Evolutionary conservation across 768 basidiomycete genomes (phyloP), one percentile per base, ranked within the genome.

Genomic region (Pholiota microspora): DNA sequence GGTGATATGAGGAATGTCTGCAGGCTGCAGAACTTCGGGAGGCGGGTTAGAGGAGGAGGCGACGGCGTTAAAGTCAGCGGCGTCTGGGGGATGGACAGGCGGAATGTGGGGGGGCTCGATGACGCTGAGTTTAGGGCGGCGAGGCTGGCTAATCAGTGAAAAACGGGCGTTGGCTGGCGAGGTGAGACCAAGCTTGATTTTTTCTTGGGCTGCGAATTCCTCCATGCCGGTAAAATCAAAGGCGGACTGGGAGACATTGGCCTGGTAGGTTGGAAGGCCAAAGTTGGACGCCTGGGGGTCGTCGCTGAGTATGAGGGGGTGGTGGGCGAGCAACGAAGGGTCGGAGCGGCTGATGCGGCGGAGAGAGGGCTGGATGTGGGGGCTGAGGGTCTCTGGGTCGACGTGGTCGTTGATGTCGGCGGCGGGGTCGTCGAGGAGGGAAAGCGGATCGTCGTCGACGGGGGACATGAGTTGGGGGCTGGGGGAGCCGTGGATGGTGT

Each of bases 161-260:
- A 80, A 79, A 48, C 73, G 75, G 18, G 74, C 64, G 29, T 64
- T 65, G 21, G 62, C 53, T 3, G 83, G 74, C 12, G 83, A 75
- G 2, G 69, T 68, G 8, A 92, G 68, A 2, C 89, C 90, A 0
- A 92, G 71, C 38, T 70, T 73, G 25, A 77, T 70, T 61, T 88
- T 88, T 69, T 95, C 93, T 15, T 76, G 78, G 0, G 71, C 67
- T 0, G 89, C 89, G 67, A 86, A 96, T 5, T 80, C 77, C 65
- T 97, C 94, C 78, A 97, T 86, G 0, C 69, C 73, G 0, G 69
- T 59, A 65, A 93, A 96, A 65, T 94, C 83, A 65, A 92, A 94
- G 23, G 75, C 70, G 23, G 81, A 79, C 7, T 76, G 78, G 4
- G 79, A 76, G 18, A 64, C 71, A 55, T 82, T 81, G 2, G 82